phyloP scores from a whole-genome alignment of 257 asterid genomes.

The Nyctanthes arbortristis region DNA sequence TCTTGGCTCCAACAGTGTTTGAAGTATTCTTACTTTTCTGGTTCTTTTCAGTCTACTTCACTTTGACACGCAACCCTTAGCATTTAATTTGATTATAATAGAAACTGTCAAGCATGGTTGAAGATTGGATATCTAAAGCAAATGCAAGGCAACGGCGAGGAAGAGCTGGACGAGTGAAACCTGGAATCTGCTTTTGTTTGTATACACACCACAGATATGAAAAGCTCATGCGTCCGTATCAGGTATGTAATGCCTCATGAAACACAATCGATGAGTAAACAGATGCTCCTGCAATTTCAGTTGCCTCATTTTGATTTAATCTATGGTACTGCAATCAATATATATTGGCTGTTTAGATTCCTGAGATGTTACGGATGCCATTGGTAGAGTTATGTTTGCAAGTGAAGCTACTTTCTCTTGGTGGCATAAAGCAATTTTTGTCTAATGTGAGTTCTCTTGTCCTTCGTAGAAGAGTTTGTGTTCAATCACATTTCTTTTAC shows the following conservation, averaged over 20 bases:
- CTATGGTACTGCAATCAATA: constrained; percentile 23
- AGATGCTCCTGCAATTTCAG: constrained; percentile 10
- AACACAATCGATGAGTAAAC: constrained; percentile 12
- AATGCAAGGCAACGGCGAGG: constrained; percentile 98
- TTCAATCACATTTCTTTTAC: constrained; percentile 22
- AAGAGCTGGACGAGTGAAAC: constrained; percentile 99
- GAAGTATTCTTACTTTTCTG: too few species aligned
- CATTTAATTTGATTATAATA: constrained; percentile 28
- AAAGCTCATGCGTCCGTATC: constrained; percentile 90
- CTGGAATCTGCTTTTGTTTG: constrained; percentile 94
- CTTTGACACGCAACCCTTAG: constrained; percentile 9
- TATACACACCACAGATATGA: constrained; percentile 81
- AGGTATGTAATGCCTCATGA: constrained; percentile 48
- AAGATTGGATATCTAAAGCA: constrained; percentile 99
- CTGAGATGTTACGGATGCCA: constrained; percentile 98
- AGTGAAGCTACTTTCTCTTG: constrained; percentile 89
- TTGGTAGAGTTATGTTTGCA: constrained; percentile 91
- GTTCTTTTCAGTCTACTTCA: too few species aligned
- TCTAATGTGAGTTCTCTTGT: constrained; percentile 49
- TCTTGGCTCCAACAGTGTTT: too few species aligned
- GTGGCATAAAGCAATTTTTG: constrained; percentile 80
- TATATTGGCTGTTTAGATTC: constrained; percentile 54
- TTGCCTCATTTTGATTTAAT: constrained; percentile 22
- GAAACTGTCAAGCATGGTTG: constrained; percentile 99
- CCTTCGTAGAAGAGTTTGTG: constrained; percentile 9